A percentile compares a stretch with the other conserved stretches of the same genome.
Conservation (phyloP, 1,139 yeast species). For the Yamadazyma blattariae region DNA sequence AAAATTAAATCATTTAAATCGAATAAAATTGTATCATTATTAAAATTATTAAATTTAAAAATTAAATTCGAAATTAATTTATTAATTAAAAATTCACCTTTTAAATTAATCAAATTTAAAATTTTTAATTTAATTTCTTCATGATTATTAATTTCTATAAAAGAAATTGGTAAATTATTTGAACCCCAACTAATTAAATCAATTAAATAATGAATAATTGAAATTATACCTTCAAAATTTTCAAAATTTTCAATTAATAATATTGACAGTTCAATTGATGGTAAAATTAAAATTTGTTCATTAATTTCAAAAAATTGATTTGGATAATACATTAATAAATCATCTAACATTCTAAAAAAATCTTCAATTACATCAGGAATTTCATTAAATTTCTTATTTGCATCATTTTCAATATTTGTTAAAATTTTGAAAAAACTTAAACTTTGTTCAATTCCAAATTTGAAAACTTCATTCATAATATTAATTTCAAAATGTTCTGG, state of each 20-base stretch:
- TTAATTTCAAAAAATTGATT: constrained; percentile 56
- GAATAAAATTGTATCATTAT: constrained; percentile 52
- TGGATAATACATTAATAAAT: constrained; percentile 78
- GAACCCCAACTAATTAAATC: constrained; percentile 86
- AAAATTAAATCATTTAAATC: constrained; percentile 78
- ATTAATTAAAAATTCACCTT: constrained; percentile 57
- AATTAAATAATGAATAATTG: constrained; percentile 72
- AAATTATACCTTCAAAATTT: constrained; percentile 68
- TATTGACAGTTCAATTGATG: constrained; percentile 61
- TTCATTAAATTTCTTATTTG: constrained; percentile 23
- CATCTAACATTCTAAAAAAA: constrained; percentile 80
- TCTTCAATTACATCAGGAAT: constrained; percentile 83
- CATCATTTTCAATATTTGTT: constrained; percentile 7
- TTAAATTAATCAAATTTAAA: constrained; percentile 46
- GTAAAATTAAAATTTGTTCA: constrained; percentile 38
- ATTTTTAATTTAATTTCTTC: constrained; percentile 47
- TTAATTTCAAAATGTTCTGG: constrained; percentile 37
- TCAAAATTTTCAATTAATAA: constrained; percentile 52
- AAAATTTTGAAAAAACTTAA: constrained; percentile 37
- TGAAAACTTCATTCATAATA: constrained; percentile 39
- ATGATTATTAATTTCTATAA: constrained; percentile 46
- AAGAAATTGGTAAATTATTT: constrained; percentile 74
- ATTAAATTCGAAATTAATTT: constrained; percentile 66
- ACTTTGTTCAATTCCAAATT: constrained; percentile 49
- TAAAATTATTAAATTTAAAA: constrained; percentile 56